phyloP scores from a whole-genome alignment of 208 protist genomes.

The Strigomonas culicis region DNA sequence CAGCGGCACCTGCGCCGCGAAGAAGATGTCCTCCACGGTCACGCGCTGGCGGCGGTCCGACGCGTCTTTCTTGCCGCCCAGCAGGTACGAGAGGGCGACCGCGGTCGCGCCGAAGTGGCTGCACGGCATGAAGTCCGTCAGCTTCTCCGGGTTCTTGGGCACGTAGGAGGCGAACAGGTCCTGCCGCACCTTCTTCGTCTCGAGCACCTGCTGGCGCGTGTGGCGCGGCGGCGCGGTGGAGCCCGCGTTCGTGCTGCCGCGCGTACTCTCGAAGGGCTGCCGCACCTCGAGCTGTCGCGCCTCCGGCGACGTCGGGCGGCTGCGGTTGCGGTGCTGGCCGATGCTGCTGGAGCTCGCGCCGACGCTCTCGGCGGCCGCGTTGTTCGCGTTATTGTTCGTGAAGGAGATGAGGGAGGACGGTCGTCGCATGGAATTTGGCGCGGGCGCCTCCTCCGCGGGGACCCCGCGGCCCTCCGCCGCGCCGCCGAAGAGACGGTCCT shows the following conservation, averaged over 20 bases:
- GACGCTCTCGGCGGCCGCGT: conserved; percentile 10
- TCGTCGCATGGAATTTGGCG: conserved; percentile 15
- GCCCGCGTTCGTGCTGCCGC: conserved; percentile 15
- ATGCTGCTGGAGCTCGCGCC: not conserved
- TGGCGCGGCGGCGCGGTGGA: conserved; percentile 30
- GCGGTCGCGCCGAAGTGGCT: conserved; percentile 76
- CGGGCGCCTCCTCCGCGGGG: conserved; percentile 13
- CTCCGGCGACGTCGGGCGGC: conserved; percentile 10
- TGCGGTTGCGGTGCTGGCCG: not conserved
- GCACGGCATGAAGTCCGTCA: conserved; percentile 47
- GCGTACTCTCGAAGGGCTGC: conserved; percentile 4
- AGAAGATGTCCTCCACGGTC: conserved; percentile 90
- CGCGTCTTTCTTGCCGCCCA: conserved; percentile 63
- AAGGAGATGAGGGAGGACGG: conserved; percentile 76
- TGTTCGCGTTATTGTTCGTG: conserved; percentile 20
- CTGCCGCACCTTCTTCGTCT: conserved; percentile 61
- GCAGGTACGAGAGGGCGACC: conserved; percentile 71
- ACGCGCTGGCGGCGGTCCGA: conserved; percentile 74
- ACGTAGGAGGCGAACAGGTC: conserved; percentile 78
- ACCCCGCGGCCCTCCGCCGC: conserved; percentile 24
- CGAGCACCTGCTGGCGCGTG: conserved; percentile 66
- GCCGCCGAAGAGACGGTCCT: conserved; percentile 59
- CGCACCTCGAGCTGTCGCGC: not conserved
- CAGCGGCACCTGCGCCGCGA: conserved; percentile 83
- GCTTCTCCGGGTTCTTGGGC: conserved; percentile 34